phyloP scores from a whole-genome alignment of 1,284 basidiomycete genomes.

The Grifola frondosa region DNA sequence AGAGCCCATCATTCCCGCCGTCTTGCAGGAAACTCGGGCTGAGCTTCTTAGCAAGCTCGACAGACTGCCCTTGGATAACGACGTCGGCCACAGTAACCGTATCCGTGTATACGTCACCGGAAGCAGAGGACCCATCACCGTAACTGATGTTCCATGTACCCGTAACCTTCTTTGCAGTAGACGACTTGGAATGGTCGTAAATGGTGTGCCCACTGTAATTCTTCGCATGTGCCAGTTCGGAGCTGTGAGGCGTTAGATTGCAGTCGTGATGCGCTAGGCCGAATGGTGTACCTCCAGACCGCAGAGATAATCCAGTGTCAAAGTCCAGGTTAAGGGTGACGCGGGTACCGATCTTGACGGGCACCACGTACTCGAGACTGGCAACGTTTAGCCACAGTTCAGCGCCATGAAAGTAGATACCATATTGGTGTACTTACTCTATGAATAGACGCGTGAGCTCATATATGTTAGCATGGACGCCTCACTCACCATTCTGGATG shows the following conservation, averaged over 20 bases:
- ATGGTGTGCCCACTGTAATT: slow-evolving; percentile 30
- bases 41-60: slow-evolving; percentile 37
- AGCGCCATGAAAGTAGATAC: background rate
- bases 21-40: slow-evolving; percentile 36
- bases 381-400: background rate
- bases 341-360: slow-evolving; percentile 39
- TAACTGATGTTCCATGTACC: slow-evolving; percentile 40
- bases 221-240: slow-evolving; percentile 26
- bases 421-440: slow-evolving; percentile 18
- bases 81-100: slow-evolving; percentile 34
- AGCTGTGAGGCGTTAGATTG: slow-evolving; percentile 13
- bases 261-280: background rate
- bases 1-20: slow-evolving; percentile 37
- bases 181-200: slow-evolving; percentile 35
- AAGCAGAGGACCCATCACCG: slow-evolving; percentile 40
- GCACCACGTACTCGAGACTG: slow-evolving; percentile 39
- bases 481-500: slow-evolving; percentile 35
- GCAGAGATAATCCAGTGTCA: slow-evolving; percentile 39
- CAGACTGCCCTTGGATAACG: slow-evolving; percentile 33
- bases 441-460: background rate
- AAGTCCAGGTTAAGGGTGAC: slow-evolving; percentile 39
- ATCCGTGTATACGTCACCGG: slow-evolving; percentile 36
- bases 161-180: slow-evolving; percentile 29
- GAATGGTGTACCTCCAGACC: slow-evolving; percentile 30
- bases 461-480: background rate